A percentile compares a stretch with the other conserved stretches of the same genome.
phyloP scores from a whole-genome alignment of 2,329 filamentous ascomycete species.

The Ascochyta pisi region DNA sequence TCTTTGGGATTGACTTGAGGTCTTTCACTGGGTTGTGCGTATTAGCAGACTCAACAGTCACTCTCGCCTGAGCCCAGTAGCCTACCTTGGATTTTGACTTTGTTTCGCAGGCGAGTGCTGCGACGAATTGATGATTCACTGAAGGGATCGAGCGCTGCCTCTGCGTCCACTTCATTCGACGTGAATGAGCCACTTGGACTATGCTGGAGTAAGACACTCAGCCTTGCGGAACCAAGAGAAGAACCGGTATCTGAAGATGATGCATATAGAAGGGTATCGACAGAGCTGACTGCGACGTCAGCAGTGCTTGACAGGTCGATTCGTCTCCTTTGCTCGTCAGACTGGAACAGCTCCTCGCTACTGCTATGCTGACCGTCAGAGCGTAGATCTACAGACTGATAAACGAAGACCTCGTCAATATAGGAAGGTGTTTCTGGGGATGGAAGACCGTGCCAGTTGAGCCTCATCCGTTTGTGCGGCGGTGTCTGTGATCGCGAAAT shows the following conservation, averaged over 20 bases:
- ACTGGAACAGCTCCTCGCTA: background rate
- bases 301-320: no score
- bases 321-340: no score
- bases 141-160: background rate
- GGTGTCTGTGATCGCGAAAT: constrained; percentile 5
- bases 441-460: constrained; percentile 15
- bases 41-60: background rate
- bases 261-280: background rate
- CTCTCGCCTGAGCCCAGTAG: no score
- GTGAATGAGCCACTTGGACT: background rate
- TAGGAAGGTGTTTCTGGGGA: constrained; percentile 18
- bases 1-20: background rate
- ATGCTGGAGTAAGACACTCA: no score
- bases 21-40: background rate
- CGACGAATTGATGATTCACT: background rate
- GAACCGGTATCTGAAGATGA: background rate
- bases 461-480: background rate
- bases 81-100: background rate
- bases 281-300: no score
- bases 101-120: background rate
- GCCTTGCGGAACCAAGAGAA: background rate
- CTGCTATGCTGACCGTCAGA: background rate
- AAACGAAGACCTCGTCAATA: accelerated
- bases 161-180: background rate
- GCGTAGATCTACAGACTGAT: background rate